Percentiles rank a stretch among this genome's conserved stretches.
These are phyloP conservation scores for Phoma herbarum DNA, from an alignment of 2,329 filamentous ascomycete species.

Conservation along the genomic window DNA sequence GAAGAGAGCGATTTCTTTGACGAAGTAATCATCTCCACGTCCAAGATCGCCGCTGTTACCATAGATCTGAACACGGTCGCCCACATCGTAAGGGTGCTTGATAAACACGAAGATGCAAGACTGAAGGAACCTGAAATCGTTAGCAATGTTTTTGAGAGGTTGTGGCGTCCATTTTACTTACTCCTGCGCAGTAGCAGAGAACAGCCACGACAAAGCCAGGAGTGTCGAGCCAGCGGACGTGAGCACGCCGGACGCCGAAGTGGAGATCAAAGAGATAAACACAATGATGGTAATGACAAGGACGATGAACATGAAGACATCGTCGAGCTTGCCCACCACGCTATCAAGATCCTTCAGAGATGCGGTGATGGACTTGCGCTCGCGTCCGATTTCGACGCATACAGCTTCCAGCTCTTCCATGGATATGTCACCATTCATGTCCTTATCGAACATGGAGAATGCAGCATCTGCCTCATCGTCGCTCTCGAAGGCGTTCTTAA, in stretches of 20 bases:
- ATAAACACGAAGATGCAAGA: conserved; percentile 95
- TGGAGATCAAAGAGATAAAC: conserved; percentile 87
- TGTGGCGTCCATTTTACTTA: not conserved
- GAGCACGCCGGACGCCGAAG: conserved; percentile 88
- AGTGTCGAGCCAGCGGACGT: conserved; percentile 87
- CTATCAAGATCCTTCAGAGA: conserved; percentile 95
- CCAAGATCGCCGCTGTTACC: conserved; percentile 83
- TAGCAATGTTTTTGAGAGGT: not conserved
- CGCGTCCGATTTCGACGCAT: conserved; percentile 91
- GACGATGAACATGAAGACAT: conserved; percentile 89
- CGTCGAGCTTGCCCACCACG: conserved; percentile 87
- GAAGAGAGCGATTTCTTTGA: conserved; percentile 89
- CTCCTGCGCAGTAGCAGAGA: conserved; percentile 91
- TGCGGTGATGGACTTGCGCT: conserved; percentile 94
- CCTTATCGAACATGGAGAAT: conserved; percentile 93
- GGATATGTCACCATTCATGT: conserved; percentile 94
- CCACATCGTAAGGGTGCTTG: conserved; percentile 97
- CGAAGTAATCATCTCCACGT: conserved; percentile 91
- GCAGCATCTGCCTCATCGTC: conserved; percentile 88
- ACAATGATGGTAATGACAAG: conserved; percentile 82
- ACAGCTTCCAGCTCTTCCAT: conserved; percentile 94
- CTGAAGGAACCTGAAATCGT: conserved; percentile 70
- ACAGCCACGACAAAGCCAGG: conserved; percentile 91
- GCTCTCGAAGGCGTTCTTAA: conserved; percentile 79
- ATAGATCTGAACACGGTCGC: conserved; percentile 90